Evolutionary conservation across 306 rosid species (phyloP), one percentile per base, ranked within the genome.

Genomic region (Vigna nakashimae): DNA sequence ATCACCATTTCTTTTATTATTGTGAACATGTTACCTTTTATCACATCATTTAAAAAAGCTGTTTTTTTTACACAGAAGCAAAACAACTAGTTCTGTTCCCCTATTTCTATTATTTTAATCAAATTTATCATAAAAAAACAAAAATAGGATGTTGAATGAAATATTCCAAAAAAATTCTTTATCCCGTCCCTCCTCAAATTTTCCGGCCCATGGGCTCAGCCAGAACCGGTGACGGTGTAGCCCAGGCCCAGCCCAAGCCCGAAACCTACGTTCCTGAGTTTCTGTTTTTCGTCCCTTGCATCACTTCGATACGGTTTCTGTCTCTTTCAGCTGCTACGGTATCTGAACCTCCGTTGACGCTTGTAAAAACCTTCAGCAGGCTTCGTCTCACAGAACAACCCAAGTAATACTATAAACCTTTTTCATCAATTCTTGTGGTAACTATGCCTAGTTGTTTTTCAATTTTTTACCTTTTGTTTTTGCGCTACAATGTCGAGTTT

Each of bases 321-420:
- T 32, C 63, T 26, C 63, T 43, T 20, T 75, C 79, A 1, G 63
- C 75, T 40, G 58, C 79, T 55, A 46, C 48, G 8, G 17, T 74
- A 18, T 43, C 59, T 10, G 62, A 15, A 48, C 52, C 28, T 63
- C 60, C 82, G 20, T 81, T 66, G 26, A 40, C 18, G 46, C 22
- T 20, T 0, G 48, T 76, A 40, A 51, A 3, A 20, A 53, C 60
- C 62, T 51, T 80, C 78, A 24, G 0, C 59, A 87, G 38, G 90
- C 90, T 32, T 89, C 83, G 42, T 85, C 71, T 79, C 77, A 84
- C 72, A 57, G 91, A 85, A 84, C 84, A 81, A 94, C 82, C 26
- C 89, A 85, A 90, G 96, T 85, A 63, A 71, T 77, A 65, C n/a
- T 6, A 40, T 16, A 65, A 14, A 26, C 15, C 9, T 2, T 17